Percentiles rank a stretch among this genome's conserved stretches.
These are phyloP conservation scores for Cornus florida DNA, from an alignment of 148 eudicot species.

Conservation along the genomic window DNA sequence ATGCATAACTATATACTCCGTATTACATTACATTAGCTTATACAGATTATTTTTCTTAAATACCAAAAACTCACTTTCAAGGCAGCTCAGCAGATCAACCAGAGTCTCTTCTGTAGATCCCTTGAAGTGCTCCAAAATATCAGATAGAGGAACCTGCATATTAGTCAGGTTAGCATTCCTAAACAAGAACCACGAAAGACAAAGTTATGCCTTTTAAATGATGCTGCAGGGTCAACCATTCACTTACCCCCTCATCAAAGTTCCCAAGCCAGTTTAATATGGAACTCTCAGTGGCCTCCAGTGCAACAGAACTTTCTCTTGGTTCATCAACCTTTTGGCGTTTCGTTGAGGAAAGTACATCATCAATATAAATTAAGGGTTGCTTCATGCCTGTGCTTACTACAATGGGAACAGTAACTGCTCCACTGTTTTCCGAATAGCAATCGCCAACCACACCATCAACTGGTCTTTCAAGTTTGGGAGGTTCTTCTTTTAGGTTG, in stretches of 20 bases:
- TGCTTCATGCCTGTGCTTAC: not conserved
- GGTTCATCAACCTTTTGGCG: conserved; percentile 49
- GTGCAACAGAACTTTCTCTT: conserved; percentile 10
- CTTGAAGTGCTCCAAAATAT: conserved; percentile 47
- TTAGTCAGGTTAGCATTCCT: not conserved
- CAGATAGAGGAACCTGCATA: conserved; percentile 58
- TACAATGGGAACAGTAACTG: not conserved
- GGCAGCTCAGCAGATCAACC: conserved; percentile 40
- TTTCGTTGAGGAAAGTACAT: conserved; percentile 31
- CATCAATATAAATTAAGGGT: conserved; percentile 12
- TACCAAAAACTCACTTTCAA: conserved; percentile 61
- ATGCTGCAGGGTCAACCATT: not conserved
- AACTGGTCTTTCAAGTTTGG: conserved; percentile 11
- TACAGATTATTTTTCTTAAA: conserved; percentile 58
- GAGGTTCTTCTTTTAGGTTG: conserved; percentile 15
- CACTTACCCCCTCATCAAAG: conserved; percentile 59
- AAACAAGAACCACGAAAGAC: not conserved
- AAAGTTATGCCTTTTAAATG: not conserved
- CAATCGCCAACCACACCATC: conserved; percentile 11
- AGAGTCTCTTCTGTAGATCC: conserved; percentile 48
- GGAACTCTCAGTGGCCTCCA: conserved; percentile 55
- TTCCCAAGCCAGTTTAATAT: conserved; percentile 45
- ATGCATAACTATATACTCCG: not conserved
- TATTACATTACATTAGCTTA: conserved; percentile 33
- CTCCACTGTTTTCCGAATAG: conserved; percentile 8